A percentile compares a stretch with the other conserved stretches of the same genome.
phyloP scores from a whole-genome alignment of 1,284 basidiomycete species.

The Apiotrichum akiyoshidainum region DNA sequence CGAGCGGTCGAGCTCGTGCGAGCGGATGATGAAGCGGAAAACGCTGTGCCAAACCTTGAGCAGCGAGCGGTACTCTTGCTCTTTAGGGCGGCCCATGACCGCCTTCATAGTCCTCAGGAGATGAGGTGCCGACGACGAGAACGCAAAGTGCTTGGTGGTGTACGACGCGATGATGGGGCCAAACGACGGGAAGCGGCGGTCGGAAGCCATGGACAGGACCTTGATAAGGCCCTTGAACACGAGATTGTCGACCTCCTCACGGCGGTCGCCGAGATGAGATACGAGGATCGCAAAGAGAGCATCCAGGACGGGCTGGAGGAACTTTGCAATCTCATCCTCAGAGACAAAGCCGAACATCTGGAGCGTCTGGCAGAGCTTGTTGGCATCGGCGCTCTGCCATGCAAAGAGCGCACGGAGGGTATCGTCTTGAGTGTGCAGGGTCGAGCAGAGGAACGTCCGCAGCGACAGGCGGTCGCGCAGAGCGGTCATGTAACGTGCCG shows the following conservation, averaged over 20 bases:
- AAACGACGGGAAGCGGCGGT: conserved; percentile 94
- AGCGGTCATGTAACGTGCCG: conserved; percentile 64
- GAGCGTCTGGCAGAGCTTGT: conserved; percentile 68
- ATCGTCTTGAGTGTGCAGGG: conserved; percentile 85
- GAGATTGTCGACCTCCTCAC: conserved; percentile 73
- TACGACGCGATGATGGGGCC: conserved; percentile 89
- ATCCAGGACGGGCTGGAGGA: conserved; percentile 86
- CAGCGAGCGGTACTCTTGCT: conserved; percentile 75
- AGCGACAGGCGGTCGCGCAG: conserved; percentile 75
- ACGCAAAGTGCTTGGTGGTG: conserved; percentile 83
- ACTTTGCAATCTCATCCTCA: conserved; percentile 91
- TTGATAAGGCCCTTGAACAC: conserved; percentile 89
- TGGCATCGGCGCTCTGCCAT: conserved; percentile 70
- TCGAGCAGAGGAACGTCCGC: conserved; percentile 87
- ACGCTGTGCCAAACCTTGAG: conserved; percentile 95
- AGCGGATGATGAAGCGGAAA: conserved; percentile 86
- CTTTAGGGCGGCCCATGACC: conserved; percentile 70
- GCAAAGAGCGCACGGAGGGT: conserved; percentile 76
- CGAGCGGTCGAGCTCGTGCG: conserved; percentile 79
- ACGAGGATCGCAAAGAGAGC: conserved; percentile 86
- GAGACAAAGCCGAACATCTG: conserved; percentile 87
- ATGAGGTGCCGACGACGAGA: conserved; percentile 70
- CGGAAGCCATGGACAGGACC: conserved; percentile 83
- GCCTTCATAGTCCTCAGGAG: conserved; percentile 83
- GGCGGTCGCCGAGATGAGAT: conserved; percentile 64